A percentile compares a stretch with the other conserved stretches of the same genome.
phyloP scores from a whole-genome alignment of 2,329 filamentous ascomycete species.

The Fusarium pseudograminearum region DNA sequence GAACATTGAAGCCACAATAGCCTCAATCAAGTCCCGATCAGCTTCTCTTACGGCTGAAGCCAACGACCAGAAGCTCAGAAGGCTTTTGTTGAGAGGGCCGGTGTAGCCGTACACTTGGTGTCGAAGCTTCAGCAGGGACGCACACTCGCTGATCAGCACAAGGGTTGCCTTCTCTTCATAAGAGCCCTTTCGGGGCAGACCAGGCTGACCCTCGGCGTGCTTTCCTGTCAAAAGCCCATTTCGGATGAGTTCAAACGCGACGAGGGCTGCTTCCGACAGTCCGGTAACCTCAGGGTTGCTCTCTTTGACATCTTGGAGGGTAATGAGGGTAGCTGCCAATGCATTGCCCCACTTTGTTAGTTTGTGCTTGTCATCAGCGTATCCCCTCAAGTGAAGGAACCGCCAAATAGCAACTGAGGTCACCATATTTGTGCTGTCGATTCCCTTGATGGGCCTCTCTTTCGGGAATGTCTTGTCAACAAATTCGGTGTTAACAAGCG shows the following conservation, averaged over 20 bases:
- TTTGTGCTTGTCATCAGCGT: constrained; percentile 81
- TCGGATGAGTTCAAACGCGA: constrained; percentile 87
- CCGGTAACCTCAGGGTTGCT: constrained; percentile 58
- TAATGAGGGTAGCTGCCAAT: constrained; percentile 75
- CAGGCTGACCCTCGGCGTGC: constrained; percentile 67
- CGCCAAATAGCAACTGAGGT: constrained; percentile 83
- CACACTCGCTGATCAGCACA: constrained; percentile 86
- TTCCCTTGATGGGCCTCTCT: constrained; percentile 69
- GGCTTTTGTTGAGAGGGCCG: constrained; percentile 89
- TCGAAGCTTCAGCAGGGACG: constrained; percentile 82
- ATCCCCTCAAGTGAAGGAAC: constrained; percentile 89
- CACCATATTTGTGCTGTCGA: constrained; percentile 74
- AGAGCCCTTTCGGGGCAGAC: constrained; percentile 66
- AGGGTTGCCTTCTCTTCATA: constrained; percentile 83
- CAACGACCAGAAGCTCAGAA: constrained; percentile 87
- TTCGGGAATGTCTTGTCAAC: constrained; percentile 74
- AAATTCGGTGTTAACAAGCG: constrained; percentile 77
- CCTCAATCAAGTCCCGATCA: constrained; percentile 86
- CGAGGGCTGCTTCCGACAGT: constrained; percentile 81
- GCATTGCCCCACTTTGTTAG: constrained; percentile 88
- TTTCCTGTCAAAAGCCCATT: constrained; percentile 81
- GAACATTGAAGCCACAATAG: constrained; percentile 82
- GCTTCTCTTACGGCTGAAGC: constrained; percentile 82
- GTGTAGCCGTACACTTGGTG: constrained; percentile 93
- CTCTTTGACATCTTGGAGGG: constrained; percentile 67